Conservation (phyloP, 768 basidiomycete genomes). For the Kwoniella shandongensis region DNA sequence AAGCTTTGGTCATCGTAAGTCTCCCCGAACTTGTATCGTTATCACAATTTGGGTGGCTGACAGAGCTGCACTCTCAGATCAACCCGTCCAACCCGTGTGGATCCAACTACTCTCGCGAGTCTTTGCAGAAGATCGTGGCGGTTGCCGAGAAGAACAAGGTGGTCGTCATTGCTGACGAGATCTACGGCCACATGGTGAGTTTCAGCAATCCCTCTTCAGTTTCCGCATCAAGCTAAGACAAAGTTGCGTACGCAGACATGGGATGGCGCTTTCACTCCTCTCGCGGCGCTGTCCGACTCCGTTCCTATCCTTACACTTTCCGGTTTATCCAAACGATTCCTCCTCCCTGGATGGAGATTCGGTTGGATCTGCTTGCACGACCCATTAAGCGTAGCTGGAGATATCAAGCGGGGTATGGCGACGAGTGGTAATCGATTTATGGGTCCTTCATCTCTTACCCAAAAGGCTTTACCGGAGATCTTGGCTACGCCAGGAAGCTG, state of each 20-base stretch:
- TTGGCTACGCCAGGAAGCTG: conserved; percentile 38
- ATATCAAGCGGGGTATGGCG: conserved; percentile 42
- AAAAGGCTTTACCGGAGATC: conserved; percentile 46
- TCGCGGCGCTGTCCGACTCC: conserved; percentile 45
- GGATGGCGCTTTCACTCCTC: conserved; percentile 49
- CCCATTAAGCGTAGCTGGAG: conserved; percentile 44
- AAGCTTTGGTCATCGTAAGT: conserved; percentile 51
- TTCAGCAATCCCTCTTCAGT: not conserved
- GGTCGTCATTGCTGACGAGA: conserved; percentile 53
- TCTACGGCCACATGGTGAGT: conserved; percentile 49
- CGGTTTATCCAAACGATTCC: conserved; percentile 55
- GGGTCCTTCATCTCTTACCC: conserved; percentile 49
- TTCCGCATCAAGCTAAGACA: not conserved
- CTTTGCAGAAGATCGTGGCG: conserved; percentile 45
- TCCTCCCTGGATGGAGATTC: conserved; percentile 54
- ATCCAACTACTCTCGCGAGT: conserved; percentile 48
- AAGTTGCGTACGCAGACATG: too few species aligned
- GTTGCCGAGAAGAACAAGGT: conserved; percentile 48
- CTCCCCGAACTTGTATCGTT: too few species aligned
- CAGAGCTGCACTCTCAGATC: conserved; percentile 27
- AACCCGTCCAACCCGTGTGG: conserved; percentile 55
- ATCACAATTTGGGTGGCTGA: too few species aligned
- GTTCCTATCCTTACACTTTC: conserved; percentile 52
- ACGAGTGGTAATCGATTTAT: conserved; percentile 52
- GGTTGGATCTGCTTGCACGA: conserved; percentile 54